Base-by-base conservation (phyloP, 2,329 filamentous ascomycete genomes). In the Fusarium musae region DNA sequence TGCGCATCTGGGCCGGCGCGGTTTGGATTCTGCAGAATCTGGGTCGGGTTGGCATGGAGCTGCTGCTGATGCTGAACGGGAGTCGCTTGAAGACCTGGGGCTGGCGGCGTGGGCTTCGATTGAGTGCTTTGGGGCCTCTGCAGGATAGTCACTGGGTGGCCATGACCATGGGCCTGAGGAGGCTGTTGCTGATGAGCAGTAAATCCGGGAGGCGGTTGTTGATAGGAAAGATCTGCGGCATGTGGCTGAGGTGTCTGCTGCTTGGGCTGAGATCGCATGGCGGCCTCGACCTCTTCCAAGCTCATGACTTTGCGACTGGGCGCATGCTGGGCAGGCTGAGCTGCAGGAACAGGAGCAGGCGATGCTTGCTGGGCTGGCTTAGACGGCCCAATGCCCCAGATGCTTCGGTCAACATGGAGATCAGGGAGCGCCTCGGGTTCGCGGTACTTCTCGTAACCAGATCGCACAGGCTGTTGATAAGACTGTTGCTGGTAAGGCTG, bases 251-350 rank as follows among this genome's bases (percentile, higher is more conserved):
- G 80, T 16, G 83, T 77, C 16, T 85, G 83, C 70, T 87, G 87
- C 77, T 89, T 88, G 37, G 89, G 84, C 75, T 95, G 92, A 39
- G 89, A 87, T 68, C 93, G 90, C 92, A 99, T 95, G 73, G 94
- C 92, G 60, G 96, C 96, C 84, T 99, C 96, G 26, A 99, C 95
- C 84, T 99, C 96, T 81, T 98, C 96, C 78, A 99, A 83, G 78
- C 94, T 98, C 93, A 99, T 92, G 84, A 98, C 92, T 85, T 95
- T 98, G 78, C 91, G 91, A 46, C 87, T 80, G 23, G 80, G 73
- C 54, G 78, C 73, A 39, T 81, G 73, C 39, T 78, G 78, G 50
- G 61, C 26, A 39, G 59, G 56, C 23, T 72, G 74, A 28, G 56
- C 49, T 23, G 59, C 54, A 52, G 77, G 69, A 52, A 76, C 78